Evolutionary conservation across 164 flowering plant genomes (phyloP), one percentile per base, ranked within the genome.

Genomic region (Buxus sempervirens): DNA sequence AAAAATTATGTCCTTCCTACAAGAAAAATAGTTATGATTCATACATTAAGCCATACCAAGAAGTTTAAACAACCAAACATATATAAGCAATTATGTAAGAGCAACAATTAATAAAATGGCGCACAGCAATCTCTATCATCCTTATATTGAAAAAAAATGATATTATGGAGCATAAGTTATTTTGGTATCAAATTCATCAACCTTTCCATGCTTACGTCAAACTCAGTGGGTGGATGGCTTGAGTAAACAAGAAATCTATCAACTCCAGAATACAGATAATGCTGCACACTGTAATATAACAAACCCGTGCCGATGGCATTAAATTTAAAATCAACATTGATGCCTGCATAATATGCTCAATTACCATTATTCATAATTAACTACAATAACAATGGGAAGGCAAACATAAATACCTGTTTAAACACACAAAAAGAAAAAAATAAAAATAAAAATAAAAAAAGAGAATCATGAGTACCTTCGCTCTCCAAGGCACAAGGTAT

Each of bases 401-500:
- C n/a, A n/a, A n/a, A n/a, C n/a, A n/a, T n/a, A n/a, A n/a, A 6
- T 54, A 6, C 21, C 9, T 19, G 6, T 1, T 24, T 56, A 9
- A 56, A 19, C 27, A 26, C 10, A 56, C 0, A 23, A 21, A 21
- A 56, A 1, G 10, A 25, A 24, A 2, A 21, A 56, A 8, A 8
- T 4, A 56, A 8, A 1, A 7, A 56, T 54, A 54, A 1, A 23
- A 8, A 8, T 6, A 56, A 13, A 58, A 26, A 20, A 26, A 19
- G 38, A 27, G 26, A 19, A 60, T 28, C 0, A 15, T 2, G 14
- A 32, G 19, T 80, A 87, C 91, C 91, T 82, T 68, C 73, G 82
- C 19, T 77, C 79, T 24, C 91, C 91, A 59, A 69, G 72, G 66
- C 79, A 80, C 51, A 82, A 19, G 0, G 86, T 78, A 54, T 86